These are phyloP conservation scores for Aureobasidium sp. DNA, from an alignment of 2,329 filamentous ascomycete species.

Conservation along the genomic window DNA sequence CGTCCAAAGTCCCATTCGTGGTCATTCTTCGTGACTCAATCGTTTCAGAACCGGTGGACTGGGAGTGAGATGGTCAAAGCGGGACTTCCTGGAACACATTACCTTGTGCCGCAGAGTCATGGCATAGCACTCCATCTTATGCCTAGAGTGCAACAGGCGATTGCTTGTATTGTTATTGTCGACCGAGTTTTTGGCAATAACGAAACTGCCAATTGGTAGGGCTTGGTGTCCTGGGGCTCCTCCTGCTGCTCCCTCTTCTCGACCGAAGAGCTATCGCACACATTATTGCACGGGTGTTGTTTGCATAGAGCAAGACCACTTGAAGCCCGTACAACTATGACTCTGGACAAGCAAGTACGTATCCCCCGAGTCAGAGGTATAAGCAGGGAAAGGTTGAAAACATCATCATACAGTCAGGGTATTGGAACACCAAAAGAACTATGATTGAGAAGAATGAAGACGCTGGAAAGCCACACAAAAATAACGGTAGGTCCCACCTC, in stretches of 20 bases:
- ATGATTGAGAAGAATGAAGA: constrained; percentile 6
- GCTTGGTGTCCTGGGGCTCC: neutral
- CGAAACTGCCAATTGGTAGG: neutral
- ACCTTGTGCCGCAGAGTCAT: neutral
- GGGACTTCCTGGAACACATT: no score
- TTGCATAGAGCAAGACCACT: no score
- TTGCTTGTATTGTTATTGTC: neutral
- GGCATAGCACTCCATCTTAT: no score
- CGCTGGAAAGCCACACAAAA: constrained; percentile 6
- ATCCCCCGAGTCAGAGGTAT: neutral
- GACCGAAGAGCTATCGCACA: neutral
- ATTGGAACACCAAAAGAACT: neutral
- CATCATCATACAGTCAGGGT: constrained; percentile 2
- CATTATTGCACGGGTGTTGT: neutral
- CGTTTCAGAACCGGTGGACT: neutral
- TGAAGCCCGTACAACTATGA: no score
- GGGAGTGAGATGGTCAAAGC: neutral
- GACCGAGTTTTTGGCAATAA: neutral
- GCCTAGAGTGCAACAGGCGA: neutral
- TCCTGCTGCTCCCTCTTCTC: neutral
- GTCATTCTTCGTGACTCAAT: neutral
- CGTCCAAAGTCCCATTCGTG: neutral
- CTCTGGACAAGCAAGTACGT: neutral
- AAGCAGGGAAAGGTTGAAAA: neutral
- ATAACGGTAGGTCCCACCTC: neutral